Evolutionary conservation across 2,329 filamentous ascomycete species (phyloP).

Genomic region (Ophioceras dolichostomum): DNA sequence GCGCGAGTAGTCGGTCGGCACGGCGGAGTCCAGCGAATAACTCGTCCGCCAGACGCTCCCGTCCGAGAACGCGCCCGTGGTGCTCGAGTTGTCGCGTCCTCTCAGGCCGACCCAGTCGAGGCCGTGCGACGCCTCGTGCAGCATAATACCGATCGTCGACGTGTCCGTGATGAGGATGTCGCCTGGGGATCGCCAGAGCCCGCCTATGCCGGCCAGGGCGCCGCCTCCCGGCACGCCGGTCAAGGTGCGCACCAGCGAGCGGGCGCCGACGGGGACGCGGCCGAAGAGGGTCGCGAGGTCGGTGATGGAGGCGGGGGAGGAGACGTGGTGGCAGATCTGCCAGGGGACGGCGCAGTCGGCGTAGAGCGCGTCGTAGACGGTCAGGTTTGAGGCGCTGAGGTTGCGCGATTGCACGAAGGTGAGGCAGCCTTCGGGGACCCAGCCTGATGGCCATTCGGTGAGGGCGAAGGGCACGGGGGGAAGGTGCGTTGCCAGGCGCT

Average conservation of each 20-base stretch:
- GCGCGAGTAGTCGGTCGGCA: background rate
- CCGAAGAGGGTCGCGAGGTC: conserved; percentile 1
- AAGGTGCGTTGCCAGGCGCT: background rate
- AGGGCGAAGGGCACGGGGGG: background rate
- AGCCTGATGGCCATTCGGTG: background rate
- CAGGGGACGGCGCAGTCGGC: conserved; percentile 1
- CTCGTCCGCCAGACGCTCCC: background rate
- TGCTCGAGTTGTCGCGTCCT: background rate
- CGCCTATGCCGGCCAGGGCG: background rate
- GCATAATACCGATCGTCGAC: background rate
- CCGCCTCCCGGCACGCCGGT: background rate
- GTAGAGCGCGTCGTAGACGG: background rate
- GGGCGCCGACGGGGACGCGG: background rate
- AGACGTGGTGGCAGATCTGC: background rate
- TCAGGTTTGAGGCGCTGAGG: background rate
- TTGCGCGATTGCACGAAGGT: background rate
- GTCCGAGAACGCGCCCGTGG: background rate
- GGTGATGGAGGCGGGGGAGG: background rate
- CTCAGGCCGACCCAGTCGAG: conserved; percentile 1
- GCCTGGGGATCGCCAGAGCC: conserved; percentile 1
- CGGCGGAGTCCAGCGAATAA: background rate
- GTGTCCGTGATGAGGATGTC: conserved; percentile 1
- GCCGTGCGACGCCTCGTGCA: conserved; percentile 1
- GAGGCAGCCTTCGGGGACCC: background rate
- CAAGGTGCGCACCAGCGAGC: background rate